Conservation (phyloP, 768 basidiomycete species). For the Suillus lakei region DNA sequence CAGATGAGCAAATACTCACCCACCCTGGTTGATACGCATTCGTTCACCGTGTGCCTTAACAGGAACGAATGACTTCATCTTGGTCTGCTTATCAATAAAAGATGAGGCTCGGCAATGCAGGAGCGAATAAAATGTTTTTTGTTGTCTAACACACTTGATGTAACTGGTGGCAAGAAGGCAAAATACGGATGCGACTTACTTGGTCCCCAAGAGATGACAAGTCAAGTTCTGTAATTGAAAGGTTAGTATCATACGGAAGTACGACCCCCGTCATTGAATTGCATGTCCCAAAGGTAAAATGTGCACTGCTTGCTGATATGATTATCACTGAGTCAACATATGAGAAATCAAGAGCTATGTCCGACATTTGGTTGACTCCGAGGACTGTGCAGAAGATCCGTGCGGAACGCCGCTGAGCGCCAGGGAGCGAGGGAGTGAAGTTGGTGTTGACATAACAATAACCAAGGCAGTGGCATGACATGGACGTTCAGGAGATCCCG, state of each 20-base stretch:
- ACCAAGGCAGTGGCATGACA: background rate
- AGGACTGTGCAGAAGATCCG: background rate
- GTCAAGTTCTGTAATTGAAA: background rate
- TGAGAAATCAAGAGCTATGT: background rate
- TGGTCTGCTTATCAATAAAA: background rate
- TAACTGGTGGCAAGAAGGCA: background rate
- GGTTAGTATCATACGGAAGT: background rate
- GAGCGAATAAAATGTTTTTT: background rate
- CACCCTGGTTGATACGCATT: background rate
- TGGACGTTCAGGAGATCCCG: background rate
- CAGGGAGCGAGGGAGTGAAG: background rate
- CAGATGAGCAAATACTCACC: background rate
- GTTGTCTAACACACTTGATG: background rate
- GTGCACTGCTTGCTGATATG: background rate
- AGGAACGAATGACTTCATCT: background rate
- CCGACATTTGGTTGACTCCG: background rate
- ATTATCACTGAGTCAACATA: background rate
- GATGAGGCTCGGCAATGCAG: background rate
- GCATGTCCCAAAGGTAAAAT: background rate
- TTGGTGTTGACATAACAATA: background rate
- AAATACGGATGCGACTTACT: background rate
- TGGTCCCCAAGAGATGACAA: background rate
- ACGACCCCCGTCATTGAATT: background rate
- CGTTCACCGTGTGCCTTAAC: background rate
- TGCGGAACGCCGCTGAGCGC: background rate